Evolutionary conservation across 129 eudicot genomes (phyloP), one percentile per base, ranked within the genome.

Genomic region (Centrapalus pauciflorus): DNA sequence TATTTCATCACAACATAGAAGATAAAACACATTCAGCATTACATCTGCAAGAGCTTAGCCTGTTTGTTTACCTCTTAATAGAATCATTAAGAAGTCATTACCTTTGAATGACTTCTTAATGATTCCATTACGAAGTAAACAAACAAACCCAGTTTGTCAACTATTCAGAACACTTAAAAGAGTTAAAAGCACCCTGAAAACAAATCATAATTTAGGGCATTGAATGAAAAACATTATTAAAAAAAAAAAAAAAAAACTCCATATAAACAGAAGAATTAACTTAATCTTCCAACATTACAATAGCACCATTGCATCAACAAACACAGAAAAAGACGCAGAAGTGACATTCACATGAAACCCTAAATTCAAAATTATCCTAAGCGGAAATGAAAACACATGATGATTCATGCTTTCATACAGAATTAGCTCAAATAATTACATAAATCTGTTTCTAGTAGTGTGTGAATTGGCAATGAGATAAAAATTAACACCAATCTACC

Each of bases 311-410:
- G 32, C 23, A 17, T 24, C 61, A 30, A 59, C 21, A 24, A 19
- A 49, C 46, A 66, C 25, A 48, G 16, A 29, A 27, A 41, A 57
- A 70, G 14, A 24, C 26, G 11, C 73, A 54, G 12, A 56, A 16
- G 33, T 16, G 32, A 2, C 27, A 55, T 55, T 26, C 9, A 60
- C 23, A 13, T 25, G 55, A 73, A 73, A 73, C 78, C 78, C 65
- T 64, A 73, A 46, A 50, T 69, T n/a, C 3, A 27, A 20, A 12
- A 16, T 10, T 0, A 25, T 32, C 30, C 5, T 56, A 69, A 68
- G 38, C 16, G n/a, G 37, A 68, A 24, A 4, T 34, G 64, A 28
- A 24, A 16, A 68, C n/a, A 13, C 64, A 66, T 20, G n/a, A 66
- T 0, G 30, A 54, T 25, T 55, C 6, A 55, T 4, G 35, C 37